Percentiles rank a stretch among this genome's conserved stretches.
phyloP scores from a whole-genome alignment of 139 green algal species.

The Trebouxia sp. region DNA sequence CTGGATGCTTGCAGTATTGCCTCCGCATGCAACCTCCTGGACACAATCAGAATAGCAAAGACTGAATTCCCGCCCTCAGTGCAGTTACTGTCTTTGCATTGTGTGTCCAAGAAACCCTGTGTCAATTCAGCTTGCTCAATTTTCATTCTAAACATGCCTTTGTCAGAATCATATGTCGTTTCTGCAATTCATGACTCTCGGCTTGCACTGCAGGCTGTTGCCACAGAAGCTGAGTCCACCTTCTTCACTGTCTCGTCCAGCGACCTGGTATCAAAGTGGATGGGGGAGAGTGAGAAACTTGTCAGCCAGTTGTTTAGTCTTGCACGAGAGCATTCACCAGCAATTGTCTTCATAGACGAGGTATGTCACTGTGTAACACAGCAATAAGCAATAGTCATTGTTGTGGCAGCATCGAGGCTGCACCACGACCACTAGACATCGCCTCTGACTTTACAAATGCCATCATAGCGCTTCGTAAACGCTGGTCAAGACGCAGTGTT shows the following conservation, averaged over 20 bases:
- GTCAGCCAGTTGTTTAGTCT: constrained; percentile 93
- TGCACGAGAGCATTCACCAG: constrained; percentile 89
- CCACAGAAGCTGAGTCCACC: constrained; percentile 98
- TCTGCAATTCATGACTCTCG: background rate
- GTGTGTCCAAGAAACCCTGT: too few relatives aligned
- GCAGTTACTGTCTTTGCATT: too few relatives aligned
- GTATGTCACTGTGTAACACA: constrained; percentile 46
- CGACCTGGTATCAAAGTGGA: constrained; percentile 87
- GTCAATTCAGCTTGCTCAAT: too few relatives aligned
- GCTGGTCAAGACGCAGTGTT: background rate
- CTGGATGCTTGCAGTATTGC: too few relatives aligned
- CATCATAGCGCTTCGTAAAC: background rate
- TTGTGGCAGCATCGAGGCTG: too few relatives aligned
- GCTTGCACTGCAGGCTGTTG: constrained; percentile 78
- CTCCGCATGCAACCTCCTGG: too few relatives aligned
- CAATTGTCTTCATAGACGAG: constrained; percentile 99
- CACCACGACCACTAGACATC: background rate
- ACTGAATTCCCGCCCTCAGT: too few relatives aligned
- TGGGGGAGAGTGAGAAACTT: constrained; percentile 98
- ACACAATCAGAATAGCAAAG: too few relatives aligned
- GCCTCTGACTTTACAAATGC: background rate
- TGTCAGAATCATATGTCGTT: too few relatives aligned
- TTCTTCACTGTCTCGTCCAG: constrained; percentile 90
- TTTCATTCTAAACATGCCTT: too few relatives aligned
- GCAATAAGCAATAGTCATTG: too few relatives aligned